Evolutionary conservation across 805 yeast genomes (phyloP).

Genomic region (Teunomyces lycoperdinae): DNA sequence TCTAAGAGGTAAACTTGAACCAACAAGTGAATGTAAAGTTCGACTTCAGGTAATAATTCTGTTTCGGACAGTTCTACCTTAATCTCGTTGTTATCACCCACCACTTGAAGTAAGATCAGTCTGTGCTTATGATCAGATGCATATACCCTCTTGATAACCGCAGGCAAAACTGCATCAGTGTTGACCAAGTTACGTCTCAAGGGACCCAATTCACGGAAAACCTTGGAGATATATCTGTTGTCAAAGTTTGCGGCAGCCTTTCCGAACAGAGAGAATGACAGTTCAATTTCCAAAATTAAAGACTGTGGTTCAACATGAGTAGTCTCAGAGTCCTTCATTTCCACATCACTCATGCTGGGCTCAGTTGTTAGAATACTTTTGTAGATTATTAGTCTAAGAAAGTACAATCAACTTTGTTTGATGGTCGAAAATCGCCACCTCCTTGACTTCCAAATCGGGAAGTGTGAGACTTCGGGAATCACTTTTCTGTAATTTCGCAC

Average conservation of each 20-base stretch:
- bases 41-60: slow-evolving; percentile 71
- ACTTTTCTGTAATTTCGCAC: background rate
- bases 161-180: slow-evolving; percentile 47
- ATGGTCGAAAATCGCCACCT: slow-evolving; percentile 4
- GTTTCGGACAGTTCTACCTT: slow-evolving; percentile 11
- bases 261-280: slow-evolving; percentile 45
- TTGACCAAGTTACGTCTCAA: slow-evolving; percentile 61
- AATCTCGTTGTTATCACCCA: slow-evolving; percentile 16
- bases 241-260: slow-evolving; percentile 74
- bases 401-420: background rate
- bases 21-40: slow-evolving; percentile 73
- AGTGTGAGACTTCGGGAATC: background rate
- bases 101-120: slow-evolving; percentile 33
- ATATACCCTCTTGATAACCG: slow-evolving; percentile 55
- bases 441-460: slow-evolving; percentile 2
- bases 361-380: background rate
- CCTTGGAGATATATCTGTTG: slow-evolving; percentile 82
- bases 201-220: slow-evolving; percentile 76
- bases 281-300: slow-evolving; percentile 36
- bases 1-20: slow-evolving; percentile 77
- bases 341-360: slow-evolving; percentile 13
- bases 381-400: background rate
- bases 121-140: slow-evolving; percentile 47
- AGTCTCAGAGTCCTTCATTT: slow-evolving; percentile 17
- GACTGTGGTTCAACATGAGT: slow-evolving; percentile 10